Evolutionary conservation across 345 rosid genomes (phyloP), one percentile per base, ranked within the genome.

Genomic region (Aquilaria malaccensis): DNA sequence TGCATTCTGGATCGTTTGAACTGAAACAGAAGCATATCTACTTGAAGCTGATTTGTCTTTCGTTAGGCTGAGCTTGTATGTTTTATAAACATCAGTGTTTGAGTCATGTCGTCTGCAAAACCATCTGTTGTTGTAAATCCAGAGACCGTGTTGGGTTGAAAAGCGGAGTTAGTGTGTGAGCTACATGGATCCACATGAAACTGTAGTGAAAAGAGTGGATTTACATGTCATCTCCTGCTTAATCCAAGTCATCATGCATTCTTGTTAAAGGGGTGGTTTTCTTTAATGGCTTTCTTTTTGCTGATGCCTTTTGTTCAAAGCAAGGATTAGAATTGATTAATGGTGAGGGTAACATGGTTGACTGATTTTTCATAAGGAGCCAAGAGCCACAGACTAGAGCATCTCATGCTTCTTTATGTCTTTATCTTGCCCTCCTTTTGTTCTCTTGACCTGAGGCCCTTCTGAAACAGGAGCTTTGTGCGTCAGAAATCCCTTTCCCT

Each of bases 321-420:
- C 37, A 13, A 30, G 45, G 52, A 62, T 74, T 50, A 50, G 60
- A 51, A 55, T 55, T 52, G 50, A 59, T 56, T 37, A 55, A 52
- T 30, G 31, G 2, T 50, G 58, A 64, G 51, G 70, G 71, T 50
- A 13, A 69, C 70, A 50, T 51, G 60, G 69, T 69, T 71, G 78
- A 75, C 76, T 65, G 61, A 66, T 70, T 63, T 77, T 56, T 60
- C 15, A 49, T 50, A 65, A 61, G 22, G 71, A 72, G 57, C 63
- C 45, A 10, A 69, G 52, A 64, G 65, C 83, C 83, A 70, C 78
- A 60, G 67, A 62, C 53, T 63, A 32, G 60, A 72, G 83, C 76
- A 81, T 76, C 81, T 58, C 57, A 76, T 78, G 69, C 80, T 66
- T 62, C 66, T 62, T 61, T 71, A 62, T 67, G 15, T 53, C 37